A percentile compares a stretch with the other conserved stretches of the same genome.
Conservation (phyloP, 306 rosid genomes). For the Ormosia emarginata region DNA sequence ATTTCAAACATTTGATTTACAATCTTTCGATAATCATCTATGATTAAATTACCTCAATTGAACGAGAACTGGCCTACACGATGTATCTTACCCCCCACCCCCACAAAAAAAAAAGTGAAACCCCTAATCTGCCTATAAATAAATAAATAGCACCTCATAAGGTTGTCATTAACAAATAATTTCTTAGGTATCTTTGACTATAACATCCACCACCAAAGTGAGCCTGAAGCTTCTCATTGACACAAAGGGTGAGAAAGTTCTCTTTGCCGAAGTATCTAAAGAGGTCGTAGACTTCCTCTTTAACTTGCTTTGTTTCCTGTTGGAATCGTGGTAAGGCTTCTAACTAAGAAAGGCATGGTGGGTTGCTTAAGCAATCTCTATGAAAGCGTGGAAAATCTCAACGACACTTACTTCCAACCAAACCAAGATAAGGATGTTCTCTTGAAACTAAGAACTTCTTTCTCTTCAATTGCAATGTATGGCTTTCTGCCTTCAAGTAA, state of each 20-base stretch:
- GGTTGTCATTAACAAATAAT: no score
- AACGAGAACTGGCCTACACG: no score
- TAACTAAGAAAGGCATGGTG: conserved; percentile 27
- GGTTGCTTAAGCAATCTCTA: conserved; percentile 47
- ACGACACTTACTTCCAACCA: conserved; percentile 33
- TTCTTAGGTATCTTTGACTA: no score
- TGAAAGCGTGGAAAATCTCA: conserved; percentile 35
- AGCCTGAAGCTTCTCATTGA: conserved; percentile 35
- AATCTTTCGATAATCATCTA: no score
- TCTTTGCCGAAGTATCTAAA: conserved; percentile 47
- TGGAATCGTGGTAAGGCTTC: background rate
- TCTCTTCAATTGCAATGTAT: background rate
- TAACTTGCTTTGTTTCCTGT: conserved; percentile 36
- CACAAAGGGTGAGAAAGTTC: background rate
- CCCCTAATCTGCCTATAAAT: no score
- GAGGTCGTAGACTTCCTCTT: conserved; percentile 38
- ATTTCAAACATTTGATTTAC: no score
- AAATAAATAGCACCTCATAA: no score
- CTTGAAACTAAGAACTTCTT: background rate
- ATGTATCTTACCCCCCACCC: no score
- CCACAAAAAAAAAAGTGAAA: no score
- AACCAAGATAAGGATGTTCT: conserved; percentile 11
- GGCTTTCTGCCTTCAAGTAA: background rate
- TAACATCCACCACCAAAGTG: background rate
- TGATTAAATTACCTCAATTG: no score